Evolutionary conservation across 805 yeast species (phyloP).

Genomic region (Saturnispora galanensis): DNA sequence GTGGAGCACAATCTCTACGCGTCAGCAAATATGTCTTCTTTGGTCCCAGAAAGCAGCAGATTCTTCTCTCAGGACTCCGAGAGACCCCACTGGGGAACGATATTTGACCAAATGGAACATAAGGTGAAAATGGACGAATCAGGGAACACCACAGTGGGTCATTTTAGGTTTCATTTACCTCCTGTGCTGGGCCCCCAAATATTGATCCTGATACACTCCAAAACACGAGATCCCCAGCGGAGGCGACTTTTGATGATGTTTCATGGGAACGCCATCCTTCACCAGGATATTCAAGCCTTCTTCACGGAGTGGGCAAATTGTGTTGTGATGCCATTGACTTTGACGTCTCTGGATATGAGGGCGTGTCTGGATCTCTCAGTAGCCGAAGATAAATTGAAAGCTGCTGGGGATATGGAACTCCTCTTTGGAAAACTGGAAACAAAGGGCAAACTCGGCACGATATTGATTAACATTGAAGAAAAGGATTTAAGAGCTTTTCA

Average conservation of each 20-base stretch:
- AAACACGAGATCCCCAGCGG: background rate
- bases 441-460: constrained; percentile 15
- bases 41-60: constrained; percentile 18
- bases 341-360: constrained; percentile 1
- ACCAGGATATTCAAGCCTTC: constrained; percentile 12
- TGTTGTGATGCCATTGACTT: background rate
- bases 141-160: constrained; percentile 15
- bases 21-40: background rate
- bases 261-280: constrained; percentile 17
- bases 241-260: constrained; percentile 8
- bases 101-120: constrained; percentile 16
- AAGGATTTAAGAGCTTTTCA: constrained; percentile 18
- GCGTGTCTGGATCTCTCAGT: constrained; percentile 9
- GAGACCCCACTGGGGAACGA: constrained; percentile 17
- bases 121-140: constrained; percentile 18
- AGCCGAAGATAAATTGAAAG: constrained; percentile 1
- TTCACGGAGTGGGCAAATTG: constrained; percentile 1
- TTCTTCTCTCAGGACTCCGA: constrained; percentile 13
- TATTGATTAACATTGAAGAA: constrained; percentile 19
- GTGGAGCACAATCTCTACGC: constrained; percentile 14
- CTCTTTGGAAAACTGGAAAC: constrained; percentile 19
- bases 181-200: constrained; percentile 22
- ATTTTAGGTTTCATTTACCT: constrained; percentile 23
- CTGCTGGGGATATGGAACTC: constrained; percentile 6
- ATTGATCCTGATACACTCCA: constrained; percentile 18